phyloP scores from a whole-genome alignment of 192 early-diverging fungal genomes.

The Coemansia sp. region DNA sequence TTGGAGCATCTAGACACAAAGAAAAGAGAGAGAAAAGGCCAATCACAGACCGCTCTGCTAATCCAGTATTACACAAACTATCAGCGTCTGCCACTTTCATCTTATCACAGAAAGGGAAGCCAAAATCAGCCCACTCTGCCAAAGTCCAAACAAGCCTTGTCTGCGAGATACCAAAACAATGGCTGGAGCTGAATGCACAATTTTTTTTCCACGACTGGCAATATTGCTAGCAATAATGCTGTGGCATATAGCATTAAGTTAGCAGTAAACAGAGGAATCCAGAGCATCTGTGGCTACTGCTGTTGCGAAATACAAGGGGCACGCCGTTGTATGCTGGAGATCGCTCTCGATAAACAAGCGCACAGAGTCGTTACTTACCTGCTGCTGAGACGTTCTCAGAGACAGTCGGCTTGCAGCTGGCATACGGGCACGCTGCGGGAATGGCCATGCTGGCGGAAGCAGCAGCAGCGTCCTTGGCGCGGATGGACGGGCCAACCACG shows the following conservation, averaged over 20 bases:
- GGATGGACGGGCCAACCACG: constrained; percentile 49
- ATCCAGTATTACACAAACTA: not conserved
- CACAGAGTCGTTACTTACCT: constrained; percentile 31
- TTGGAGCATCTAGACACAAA: no score
- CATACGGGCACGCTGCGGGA: constrained; percentile 40
- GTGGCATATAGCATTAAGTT: not conserved
- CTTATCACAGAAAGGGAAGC: constrained; percentile 13
- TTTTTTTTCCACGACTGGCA: not conserved
- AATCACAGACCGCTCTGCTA: constrained; percentile 3
- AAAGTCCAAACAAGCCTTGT: not conserved
- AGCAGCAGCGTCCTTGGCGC: constrained; percentile 34
- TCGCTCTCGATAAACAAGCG: not conserved
- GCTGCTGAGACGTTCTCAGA: not conserved
- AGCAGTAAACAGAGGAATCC: not conserved
- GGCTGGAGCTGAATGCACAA: not conserved
- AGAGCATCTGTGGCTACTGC: not conserved
- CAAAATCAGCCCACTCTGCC: constrained; percentile 1
- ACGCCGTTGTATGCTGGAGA: not conserved
- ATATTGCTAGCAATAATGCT: not conserved
- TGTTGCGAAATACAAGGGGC: not conserved
- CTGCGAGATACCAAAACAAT: not conserved
- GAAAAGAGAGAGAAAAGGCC: not conserved
- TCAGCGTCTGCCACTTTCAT: constrained; percentile 11
- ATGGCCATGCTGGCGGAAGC: constrained; percentile 13
- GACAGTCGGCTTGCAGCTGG: constrained; percentile 18